Evolutionary conservation across 2,329 filamentous ascomycete species (phyloP).

Genomic region (Aureobasidium mangrovei): DNA sequence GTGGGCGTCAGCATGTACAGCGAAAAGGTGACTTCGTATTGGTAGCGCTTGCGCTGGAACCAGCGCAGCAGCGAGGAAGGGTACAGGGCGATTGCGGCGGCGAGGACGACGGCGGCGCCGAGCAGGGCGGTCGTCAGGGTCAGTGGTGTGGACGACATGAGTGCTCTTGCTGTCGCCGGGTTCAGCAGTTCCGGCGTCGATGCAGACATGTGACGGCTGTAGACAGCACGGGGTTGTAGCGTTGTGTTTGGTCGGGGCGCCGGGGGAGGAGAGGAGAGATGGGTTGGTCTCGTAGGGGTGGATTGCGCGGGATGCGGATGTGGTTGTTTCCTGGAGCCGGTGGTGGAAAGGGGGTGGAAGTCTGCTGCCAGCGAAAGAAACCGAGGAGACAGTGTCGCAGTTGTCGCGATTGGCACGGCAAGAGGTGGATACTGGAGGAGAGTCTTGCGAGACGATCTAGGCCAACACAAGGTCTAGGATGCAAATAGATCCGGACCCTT

Average conservation of each 20-base stretch:
- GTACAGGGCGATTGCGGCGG: conserved; percentile 34
- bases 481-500: not conserved
- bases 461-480: not conserved
- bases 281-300: not conserved
- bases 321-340: not conserved
- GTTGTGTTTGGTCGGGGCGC: no score
- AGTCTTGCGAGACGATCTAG: not conserved
- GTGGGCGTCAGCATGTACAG: conserved; percentile 96
- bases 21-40: conserved; percentile 94
- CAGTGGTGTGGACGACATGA: conserved; percentile 7
- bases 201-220: not conserved
- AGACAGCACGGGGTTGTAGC: no score
- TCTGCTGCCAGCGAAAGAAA: no score
- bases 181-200: not conserved
- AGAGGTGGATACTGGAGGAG: not conserved
- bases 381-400: not conserved
- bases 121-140: conserved; percentile 50
- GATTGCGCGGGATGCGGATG: not conserved
- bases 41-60: conserved; percentile 92
- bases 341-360: not conserved
- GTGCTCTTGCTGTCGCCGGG: not conserved
- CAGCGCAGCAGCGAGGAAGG: conserved; percentile 60
- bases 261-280: no score
- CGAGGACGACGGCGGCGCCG: conserved; percentile 55
- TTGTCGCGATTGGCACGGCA: not conserved